Percentiles rank a stretch among this genome's conserved stretches.
These are phyloP conservation scores for Phascolomyces articulosus DNA, from an alignment of 371 early-diverging fungal species.

Conservation along the genomic window DNA sequence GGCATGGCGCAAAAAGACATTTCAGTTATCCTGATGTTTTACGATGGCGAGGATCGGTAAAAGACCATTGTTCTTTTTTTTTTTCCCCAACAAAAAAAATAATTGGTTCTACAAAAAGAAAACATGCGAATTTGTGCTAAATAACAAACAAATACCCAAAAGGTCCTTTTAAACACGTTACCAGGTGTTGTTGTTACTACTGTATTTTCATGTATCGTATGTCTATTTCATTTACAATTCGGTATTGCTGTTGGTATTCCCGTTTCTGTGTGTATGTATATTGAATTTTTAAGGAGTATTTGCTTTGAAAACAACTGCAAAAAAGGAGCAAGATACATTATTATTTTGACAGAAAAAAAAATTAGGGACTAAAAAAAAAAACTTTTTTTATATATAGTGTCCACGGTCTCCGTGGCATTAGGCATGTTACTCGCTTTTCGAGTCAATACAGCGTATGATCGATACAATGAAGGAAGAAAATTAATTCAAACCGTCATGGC, in stretches of 20 bases:
- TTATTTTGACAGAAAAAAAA: not conserved
- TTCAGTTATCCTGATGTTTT: slow-evolving; percentile 40
- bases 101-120: not conserved
- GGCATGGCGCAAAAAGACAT: slow-evolving; percentile 14
- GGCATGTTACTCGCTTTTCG: slow-evolving; percentile 80
- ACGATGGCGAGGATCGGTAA: slow-evolving; percentile 50
- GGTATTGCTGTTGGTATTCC: slow-evolving; percentile 32
- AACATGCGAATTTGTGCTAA: not conserved
- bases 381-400: slow-evolving; percentile 28
- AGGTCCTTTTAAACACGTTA: slow-evolving; percentile 40
- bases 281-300: not conserved
- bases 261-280: slow-evolving; percentile 41
- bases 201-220: slow-evolving; percentile 29
- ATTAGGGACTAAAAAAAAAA: not conserved
- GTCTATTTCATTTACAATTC: slow-evolving; percentile 27
- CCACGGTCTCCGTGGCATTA: slow-evolving; percentile 64
- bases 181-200: slow-evolving; percentile 34
- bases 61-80: not conserved
- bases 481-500: slow-evolving; percentile 64
- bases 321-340: not conserved
- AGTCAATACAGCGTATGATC: slow-evolving; percentile 80
- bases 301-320: no score
- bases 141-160: not conserved
- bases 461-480: slow-evolving; percentile 78
- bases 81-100: not conserved